Base-by-base conservation (phyloP, 164 flowering plant species). In the Vitis rotundifolia region DNA sequence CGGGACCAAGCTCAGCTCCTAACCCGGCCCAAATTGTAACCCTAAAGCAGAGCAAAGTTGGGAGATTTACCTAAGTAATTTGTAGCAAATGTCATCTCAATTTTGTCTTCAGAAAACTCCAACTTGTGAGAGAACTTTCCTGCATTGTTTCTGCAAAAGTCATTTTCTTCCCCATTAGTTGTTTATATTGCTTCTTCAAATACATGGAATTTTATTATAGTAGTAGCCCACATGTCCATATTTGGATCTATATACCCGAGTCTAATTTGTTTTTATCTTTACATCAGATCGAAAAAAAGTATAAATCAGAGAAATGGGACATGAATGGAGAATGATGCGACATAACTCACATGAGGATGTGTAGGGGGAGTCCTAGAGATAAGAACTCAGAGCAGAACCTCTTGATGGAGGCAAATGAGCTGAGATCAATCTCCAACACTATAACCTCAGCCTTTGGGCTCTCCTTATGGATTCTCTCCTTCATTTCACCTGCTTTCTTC, bases 11-110 rank as follows among this genome's bases (percentile, higher is more conserved):
- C n/a, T n/a, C n/a, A n/a, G n/a, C n/a, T n/a, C n/a, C n/a, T n/a
- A n/a, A 22, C 26, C 26, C 26, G 2, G 26, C 26, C 26, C 26
- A 22, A 22, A 22, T 19, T 19, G 22, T 19, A 37, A 6, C 7
- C 8, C 11, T 63, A 44, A 14, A 22, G 22, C 50, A 64, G 10
- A 58, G 19, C 5, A 31, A 59, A 37, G 10, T 52, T 15, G 14
- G 9, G 66, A 53, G 26, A 22, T 8, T 73, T 89, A 95, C 99
- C 99, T 67, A 95, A 78, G 82, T 93, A 95, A 79, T 95, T 95
- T 80, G 98, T 93, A 5, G 99, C 98, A 78, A 90, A 89, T 68
- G 93, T 91, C 89, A 95, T 81, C 86, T 95, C 99, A 79, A 93
- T 81, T 77, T 93, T 93, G 74, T 95, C 98, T 69, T 95, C 98